phyloP scores from a whole-genome alignment of 2,329 filamentous ascomycete genomes.

The Trichocomaceae sp. region DNA sequence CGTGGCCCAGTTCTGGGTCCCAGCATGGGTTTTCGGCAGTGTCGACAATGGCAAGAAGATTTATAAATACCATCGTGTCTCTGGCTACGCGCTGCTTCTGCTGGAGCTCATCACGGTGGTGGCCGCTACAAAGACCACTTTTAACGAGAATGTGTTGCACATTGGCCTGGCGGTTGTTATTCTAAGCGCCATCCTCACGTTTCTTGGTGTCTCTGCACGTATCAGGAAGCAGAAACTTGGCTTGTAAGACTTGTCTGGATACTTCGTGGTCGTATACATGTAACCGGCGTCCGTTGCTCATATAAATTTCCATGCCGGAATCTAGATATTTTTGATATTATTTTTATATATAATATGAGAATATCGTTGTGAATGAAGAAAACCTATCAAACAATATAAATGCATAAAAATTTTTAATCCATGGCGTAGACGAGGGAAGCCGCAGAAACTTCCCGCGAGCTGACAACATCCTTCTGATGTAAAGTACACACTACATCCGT shows the following conservation, averaged over 20 bases:
- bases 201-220: slow-evolving; percentile 67
- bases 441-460: too few species aligned
- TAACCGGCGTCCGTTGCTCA: too few species aligned
- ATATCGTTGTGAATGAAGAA: too few species aligned
- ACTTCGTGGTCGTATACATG: too few species aligned
- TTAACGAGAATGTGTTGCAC: slow-evolving; percentile 59
- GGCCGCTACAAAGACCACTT: slow-evolving; percentile 70
- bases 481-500: too few species aligned
- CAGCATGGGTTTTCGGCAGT: slow-evolving; percentile 63
- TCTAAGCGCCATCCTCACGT: slow-evolving; percentile 57
- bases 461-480: too few species aligned
- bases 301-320: too few species aligned
- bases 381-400: too few species aligned
- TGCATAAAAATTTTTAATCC: too few species aligned
- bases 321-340: too few species aligned
- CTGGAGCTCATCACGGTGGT: slow-evolving; percentile 67
- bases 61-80: slow-evolving; percentile 82
- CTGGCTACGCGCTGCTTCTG: slow-evolving; percentile 66
- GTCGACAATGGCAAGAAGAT: slow-evolving; percentile 71
- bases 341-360: too few species aligned
- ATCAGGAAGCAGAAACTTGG: slow-evolving; percentile 80
- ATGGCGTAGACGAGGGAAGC: too few species aligned
- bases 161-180: slow-evolving; percentile 72
- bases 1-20: slow-evolving; percentile 73
- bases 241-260: background rate